These are phyloP conservation scores for Eucalyptus erythrocorys DNA, from an alignment of 345 rosid genomes.

Conservation along the genomic window DNA sequence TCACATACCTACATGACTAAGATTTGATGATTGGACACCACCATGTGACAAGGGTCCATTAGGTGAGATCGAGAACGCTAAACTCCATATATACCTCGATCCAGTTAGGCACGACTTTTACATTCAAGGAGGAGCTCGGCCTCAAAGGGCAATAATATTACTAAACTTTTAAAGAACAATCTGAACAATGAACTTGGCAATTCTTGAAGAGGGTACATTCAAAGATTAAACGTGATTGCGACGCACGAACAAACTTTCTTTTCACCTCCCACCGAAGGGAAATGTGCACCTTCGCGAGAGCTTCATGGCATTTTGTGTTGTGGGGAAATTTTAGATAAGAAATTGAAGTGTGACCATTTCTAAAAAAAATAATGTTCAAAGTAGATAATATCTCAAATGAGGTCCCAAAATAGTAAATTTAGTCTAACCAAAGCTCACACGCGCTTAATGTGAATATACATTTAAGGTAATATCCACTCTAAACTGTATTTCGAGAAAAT, in stretches of 20 bases:
- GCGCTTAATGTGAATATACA: not conserved
- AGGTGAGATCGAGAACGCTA: not conserved
- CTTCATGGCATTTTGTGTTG: rapidly evolving
- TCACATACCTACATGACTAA: not conserved
- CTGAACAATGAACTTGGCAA: not conserved
- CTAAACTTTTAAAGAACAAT: not conserved
- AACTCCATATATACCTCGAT: not conserved
- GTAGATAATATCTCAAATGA: no score
- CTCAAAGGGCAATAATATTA: not conserved
- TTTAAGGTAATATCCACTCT: rapidly evolving
- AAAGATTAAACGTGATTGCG: not conserved
- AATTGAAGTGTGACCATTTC: not conserved
- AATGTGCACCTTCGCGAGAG: not conserved
- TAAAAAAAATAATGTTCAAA: not conserved
- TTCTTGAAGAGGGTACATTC: not conserved
- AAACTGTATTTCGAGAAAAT: rapidly evolving
- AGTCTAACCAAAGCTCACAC: not conserved
- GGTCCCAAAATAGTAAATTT: no score
- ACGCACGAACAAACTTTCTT: not conserved
- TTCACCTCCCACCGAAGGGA: not conserved
- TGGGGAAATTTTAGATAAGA: not conserved
- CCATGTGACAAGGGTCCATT: not conserved
- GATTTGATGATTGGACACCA: not conserved
- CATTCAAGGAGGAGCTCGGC: not conserved
- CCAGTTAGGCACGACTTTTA: not conserved